phyloP scores from a whole-genome alignment of 768 basidiomycete genomes.

The Pholiota microspora region DNA sequence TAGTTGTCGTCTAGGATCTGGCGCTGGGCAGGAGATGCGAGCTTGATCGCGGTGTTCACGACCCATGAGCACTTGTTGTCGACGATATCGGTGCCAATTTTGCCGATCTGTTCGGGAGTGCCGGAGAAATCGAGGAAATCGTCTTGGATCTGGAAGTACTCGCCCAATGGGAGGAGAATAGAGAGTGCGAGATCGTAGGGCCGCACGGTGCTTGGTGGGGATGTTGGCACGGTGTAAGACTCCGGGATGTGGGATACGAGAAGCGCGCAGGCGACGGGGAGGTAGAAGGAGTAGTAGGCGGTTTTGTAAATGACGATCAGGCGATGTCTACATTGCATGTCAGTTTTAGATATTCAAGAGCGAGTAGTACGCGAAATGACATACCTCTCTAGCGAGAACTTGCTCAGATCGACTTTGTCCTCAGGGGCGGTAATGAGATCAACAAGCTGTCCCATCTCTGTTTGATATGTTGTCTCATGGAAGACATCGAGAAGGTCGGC shows the following conservation, averaged over 20 bases:
- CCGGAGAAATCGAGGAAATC: slow-evolving; percentile 92
- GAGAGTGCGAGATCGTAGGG: slow-evolving; percentile 58
- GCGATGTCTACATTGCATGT: slow-evolving; percentile 56
- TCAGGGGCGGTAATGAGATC: slow-evolving; percentile 96
- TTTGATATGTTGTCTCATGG: slow-evolving; percentile 88
- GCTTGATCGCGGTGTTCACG: slow-evolving; percentile 79
- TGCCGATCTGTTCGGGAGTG: slow-evolving; percentile 88
- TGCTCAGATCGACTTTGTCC: slow-evolving; percentile 78
- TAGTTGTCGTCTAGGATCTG: slow-evolving; percentile 54
- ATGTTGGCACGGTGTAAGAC: slow-evolving; percentile 32
- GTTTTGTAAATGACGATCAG: slow-evolving; percentile 98
- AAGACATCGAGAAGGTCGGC: slow-evolving; percentile 89
- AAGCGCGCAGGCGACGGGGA: slow-evolving; percentile 95
- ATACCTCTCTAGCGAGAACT: slow-evolving; percentile 85
- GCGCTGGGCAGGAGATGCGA: slow-evolving; percentile 55
- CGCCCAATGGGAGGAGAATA: slow-evolving; percentile 83
- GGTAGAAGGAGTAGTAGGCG: slow-evolving; percentile 97
- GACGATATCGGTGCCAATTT: slow-evolving; percentile 96
- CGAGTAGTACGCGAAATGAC: slow-evolving; percentile 15
- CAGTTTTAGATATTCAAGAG: neutral
- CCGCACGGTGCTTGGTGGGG: slow-evolving; percentile 14
- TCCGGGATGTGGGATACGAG: slow-evolving; percentile 65
- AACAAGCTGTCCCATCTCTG: slow-evolving; percentile 94
- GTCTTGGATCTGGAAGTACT: slow-evolving; percentile 99
- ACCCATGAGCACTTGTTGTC: slow-evolving; percentile 99